These are phyloP conservation scores for Diddensiella transvaalensis DNA, from an alignment of 805 yeast species.

Conservation along the genomic window DNA sequence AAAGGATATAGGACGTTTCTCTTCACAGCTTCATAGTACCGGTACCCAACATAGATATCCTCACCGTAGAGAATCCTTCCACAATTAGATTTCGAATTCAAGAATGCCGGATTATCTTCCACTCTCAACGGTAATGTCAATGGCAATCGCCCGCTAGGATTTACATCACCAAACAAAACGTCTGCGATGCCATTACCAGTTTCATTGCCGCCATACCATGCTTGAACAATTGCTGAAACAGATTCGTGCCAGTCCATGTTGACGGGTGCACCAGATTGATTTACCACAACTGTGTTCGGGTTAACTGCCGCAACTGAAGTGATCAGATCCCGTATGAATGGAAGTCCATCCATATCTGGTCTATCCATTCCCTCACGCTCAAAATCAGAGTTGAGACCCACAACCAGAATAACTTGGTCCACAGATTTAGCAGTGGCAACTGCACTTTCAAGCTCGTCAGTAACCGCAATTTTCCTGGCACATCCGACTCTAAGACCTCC, in stretches of 20 bases:
- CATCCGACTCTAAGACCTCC: constrained; percentile 13
- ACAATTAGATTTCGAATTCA: constrained; percentile 47
- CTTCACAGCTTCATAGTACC: constrained; percentile 51
- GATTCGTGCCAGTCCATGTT: constrained; percentile 49
- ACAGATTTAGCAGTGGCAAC: constrained; percentile 33
- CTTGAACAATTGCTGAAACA: constrained; percentile 44
- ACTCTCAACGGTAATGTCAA: constrained; percentile 49
- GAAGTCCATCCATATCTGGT: constrained; percentile 54
- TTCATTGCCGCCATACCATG: constrained; percentile 56
- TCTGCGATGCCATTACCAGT: constrained; percentile 56
- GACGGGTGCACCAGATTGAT: constrained; percentile 59
- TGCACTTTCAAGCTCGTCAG: constrained; percentile 34
- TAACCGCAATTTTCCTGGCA: constrained; percentile 24
- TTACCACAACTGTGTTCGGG: constrained; percentile 48
- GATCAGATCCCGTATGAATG: constrained; percentile 43
- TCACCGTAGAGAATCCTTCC: constrained; percentile 52
- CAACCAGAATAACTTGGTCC: constrained; percentile 49
- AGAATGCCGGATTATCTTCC: constrained; percentile 53
- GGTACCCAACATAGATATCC: constrained; percentile 60
- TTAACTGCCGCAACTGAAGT: constrained; percentile 44
- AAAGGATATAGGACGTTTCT: constrained; percentile 53
- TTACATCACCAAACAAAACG: constrained; percentile 53
- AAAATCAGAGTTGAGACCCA: constrained; percentile 52
- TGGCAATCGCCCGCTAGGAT: constrained; percentile 57
- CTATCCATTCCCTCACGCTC: constrained; percentile 52